Evolutionary conservation across 306 rosid species (phyloP).

Genomic region (Quercus mongolica): DNA sequence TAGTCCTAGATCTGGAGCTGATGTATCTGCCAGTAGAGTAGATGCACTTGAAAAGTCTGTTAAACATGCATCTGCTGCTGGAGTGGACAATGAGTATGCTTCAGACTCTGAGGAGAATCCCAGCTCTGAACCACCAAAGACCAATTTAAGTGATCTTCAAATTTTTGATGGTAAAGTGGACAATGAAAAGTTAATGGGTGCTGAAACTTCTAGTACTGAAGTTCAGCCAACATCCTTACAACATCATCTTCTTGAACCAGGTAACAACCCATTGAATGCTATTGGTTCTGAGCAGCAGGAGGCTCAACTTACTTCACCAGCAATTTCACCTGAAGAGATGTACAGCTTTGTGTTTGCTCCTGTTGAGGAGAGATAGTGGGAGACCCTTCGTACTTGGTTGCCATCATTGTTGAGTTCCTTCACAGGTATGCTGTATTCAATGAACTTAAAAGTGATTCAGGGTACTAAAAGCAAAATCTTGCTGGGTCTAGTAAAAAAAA

Average conservation of each 20-base stretch:
- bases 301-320: conserved; percentile 75
- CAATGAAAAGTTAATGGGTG: conserved; percentile 29
- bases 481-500: not conserved
- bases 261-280: conserved; percentile 30
- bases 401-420: conserved; percentile 80
- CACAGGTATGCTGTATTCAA: conserved; percentile 52
- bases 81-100: conserved; percentile 42
- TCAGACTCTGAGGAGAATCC: conserved; percentile 61
- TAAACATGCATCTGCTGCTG: conserved; percentile 42
- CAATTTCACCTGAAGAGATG: conserved; percentile 92
- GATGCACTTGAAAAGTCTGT: conserved; percentile 49
- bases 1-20: conserved; percentile 36
- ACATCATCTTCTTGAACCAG: conserved; percentile 21
- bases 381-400: conserved; percentile 86
- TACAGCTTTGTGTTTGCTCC: conserved; percentile 79
- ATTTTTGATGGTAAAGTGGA: conserved; percentile 33
- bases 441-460: conserved; percentile 7
- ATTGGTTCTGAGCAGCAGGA: conserved; percentile 56
- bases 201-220: conserved; percentile 41
- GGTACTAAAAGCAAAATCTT: conserved; percentile 7
- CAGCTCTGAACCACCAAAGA: conserved; percentile 32
- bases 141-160: conserved; percentile 33
- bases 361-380: conserved; percentile 92
- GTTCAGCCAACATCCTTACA: conserved; percentile 48
- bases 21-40: conserved; percentile 38